Evolutionary conservation across 2,329 filamentous ascomycete species (phyloP).

Genomic region (Hirsutella rhossiliensis): DNA sequence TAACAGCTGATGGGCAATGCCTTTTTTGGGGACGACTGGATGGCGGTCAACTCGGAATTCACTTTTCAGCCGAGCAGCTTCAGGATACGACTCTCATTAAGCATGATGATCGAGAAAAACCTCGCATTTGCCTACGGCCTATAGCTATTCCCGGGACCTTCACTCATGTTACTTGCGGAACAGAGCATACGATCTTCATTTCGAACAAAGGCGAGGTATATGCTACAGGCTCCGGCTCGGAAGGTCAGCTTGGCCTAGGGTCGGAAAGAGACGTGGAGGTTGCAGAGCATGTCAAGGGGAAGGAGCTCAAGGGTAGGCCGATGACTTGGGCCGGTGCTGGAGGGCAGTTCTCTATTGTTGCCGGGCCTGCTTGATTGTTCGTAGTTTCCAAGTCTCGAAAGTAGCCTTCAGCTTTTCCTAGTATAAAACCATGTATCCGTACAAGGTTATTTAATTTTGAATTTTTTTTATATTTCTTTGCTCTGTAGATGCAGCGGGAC

Average conservation of each 20-base stretch:
- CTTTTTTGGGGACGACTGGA: constrained; percentile 44
- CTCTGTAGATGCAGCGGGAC: too few species aligned
- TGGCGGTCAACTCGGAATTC: constrained; percentile 35
- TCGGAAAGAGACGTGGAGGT: constrained; percentile 58
- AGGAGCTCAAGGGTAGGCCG: constrained; percentile 56
- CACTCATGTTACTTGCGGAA: constrained; percentile 37
- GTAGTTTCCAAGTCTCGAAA: too few species aligned
- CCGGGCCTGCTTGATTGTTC: constrained; percentile 15
- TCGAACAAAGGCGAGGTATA: constrained; percentile 52
- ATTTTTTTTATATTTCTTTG: too few species aligned
- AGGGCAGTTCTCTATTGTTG: constrained; percentile 58
- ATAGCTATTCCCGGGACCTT: constrained; percentile 4
- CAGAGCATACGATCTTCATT: constrained; percentile 57
- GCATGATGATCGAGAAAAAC: constrained; percentile 40
- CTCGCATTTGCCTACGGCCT: constrained; percentile 45
- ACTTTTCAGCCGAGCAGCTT: constrained; percentile 33
- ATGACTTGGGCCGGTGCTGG: constrained; percentile 62
- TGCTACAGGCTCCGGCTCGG: constrained; percentile 59
- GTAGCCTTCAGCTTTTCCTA: too few species aligned
- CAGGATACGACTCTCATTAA: constrained; percentile 34
- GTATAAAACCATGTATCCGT: too few species aligned
- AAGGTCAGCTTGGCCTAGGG: constrained; percentile 59
- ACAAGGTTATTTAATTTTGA: too few species aligned
- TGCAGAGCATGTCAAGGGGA: constrained; percentile 65
- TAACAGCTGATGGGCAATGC: constrained; percentile 34